A percentile compares a stretch with the other conserved stretches of the same genome.
phyloP scores from a whole-genome alignment of 2,329 filamentous ascomycete species.

The Cladosporium cucumerinum region DNA sequence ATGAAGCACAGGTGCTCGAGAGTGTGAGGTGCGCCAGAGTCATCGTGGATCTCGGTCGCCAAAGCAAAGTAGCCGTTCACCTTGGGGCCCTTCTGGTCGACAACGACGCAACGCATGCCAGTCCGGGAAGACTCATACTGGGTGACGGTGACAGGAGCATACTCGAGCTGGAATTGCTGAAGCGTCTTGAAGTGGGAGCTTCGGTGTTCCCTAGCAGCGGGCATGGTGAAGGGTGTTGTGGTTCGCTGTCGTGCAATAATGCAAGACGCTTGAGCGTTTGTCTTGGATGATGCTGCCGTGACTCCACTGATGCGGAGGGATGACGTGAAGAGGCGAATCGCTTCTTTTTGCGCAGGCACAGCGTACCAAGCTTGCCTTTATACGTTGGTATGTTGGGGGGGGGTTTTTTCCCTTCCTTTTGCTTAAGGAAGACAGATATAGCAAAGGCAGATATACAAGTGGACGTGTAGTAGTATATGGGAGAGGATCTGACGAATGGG shows the following conservation, averaged over 20 bases:
- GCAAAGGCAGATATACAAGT: neutral
- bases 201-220: slow-evolving; percentile 35
- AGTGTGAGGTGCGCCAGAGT: slow-evolving; percentile 75
- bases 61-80: slow-evolving; percentile 91
- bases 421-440: neutral
- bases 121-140: slow-evolving; percentile 95
- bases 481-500: neutral
- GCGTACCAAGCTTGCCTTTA: neutral
- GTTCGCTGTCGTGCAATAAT: neutral
- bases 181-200: slow-evolving; percentile 70
- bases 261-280: slow-evolving; percentile 1
- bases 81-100: slow-evolving; percentile 91
- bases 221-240: slow-evolving; percentile 22
- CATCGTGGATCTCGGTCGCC: slow-evolving; percentile 95
- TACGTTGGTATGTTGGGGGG: neutral
- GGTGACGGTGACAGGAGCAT: slow-evolving; percentile 81
- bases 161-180: slow-evolving; percentile 83
- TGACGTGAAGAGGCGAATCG: slow-evolving; percentile 3
- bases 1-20: slow-evolving; percentile 54
- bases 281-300: neutral
- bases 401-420: neutral
- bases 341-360: neutral
- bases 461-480: neutral
- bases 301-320: slow-evolving; percentile 4
- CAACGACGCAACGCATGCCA: slow-evolving; percentile 89